Percentiles rank a stretch among this genome's conserved stretches.
Conservation (phyloP, 2,329 filamentous ascomycete genomes). For the Macroventuria anomochaeta region DNA sequence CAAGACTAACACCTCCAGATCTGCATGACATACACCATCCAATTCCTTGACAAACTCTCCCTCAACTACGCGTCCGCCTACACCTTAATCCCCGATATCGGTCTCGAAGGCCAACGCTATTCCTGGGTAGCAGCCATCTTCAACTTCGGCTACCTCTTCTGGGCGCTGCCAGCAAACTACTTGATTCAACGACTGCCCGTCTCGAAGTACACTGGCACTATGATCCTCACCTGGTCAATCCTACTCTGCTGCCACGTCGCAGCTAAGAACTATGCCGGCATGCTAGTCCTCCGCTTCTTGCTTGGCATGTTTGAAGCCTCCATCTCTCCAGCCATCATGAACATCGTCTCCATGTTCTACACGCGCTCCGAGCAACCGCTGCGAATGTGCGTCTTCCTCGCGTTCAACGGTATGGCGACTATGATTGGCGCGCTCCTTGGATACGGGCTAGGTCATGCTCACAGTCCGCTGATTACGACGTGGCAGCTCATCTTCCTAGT, state of each 20-base stretch:
- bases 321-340: constrained; percentile 47
- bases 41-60: constrained; percentile 55
- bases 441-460: constrained; percentile 45
- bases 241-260: constrained; percentile 53
- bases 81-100: constrained; percentile 46
- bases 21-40: constrained; percentile 54
- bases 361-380: constrained; percentile 48
- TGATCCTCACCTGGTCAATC: constrained; percentile 54
- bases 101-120: constrained; percentile 48
- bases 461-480: constrained; percentile 31
- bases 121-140: constrained; percentile 53
- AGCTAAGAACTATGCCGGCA: constrained; percentile 47
- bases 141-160: constrained; percentile 55
- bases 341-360: constrained; percentile 50
- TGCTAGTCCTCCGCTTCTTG: constrained; percentile 43
- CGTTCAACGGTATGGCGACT: constrained; percentile 49
- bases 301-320: constrained; percentile 49
- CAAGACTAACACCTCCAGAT: constrained; percentile 30
- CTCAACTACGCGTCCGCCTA: constrained; percentile 53
- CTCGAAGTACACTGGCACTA: constrained; percentile 46
- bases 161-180: constrained; percentile 50
- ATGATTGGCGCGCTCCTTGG: constrained; percentile 48
- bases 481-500: constrained; percentile 50
- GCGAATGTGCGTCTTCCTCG: constrained; percentile 54
- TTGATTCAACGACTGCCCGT: constrained; percentile 48